phyloP scores from a whole-genome alignment of 1,284 basidiomycete genomes.

The Jaminaea rosea region DNA sequence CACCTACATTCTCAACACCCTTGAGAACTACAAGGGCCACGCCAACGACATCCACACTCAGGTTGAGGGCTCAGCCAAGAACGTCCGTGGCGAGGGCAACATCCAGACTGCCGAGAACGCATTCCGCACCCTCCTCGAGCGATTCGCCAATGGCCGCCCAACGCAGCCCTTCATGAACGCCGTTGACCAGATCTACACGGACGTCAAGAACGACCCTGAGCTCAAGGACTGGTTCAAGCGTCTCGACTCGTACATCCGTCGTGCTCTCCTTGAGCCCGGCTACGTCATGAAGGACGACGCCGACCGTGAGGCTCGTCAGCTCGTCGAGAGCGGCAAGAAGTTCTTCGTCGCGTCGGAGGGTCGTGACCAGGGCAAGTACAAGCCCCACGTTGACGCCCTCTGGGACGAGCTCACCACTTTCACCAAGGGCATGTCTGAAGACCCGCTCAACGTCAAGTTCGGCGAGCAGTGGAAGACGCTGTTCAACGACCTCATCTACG shows the following conservation, averaged over 20 bases:
- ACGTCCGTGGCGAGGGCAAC: constrained; percentile 55
- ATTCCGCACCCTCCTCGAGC: constrained; percentile 62
- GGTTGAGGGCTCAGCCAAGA: constrained; percentile 51
- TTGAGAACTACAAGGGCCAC: constrained; percentile 61
- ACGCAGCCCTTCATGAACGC: constrained; percentile 64
- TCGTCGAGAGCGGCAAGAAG: constrained; percentile 33
- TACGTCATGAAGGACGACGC: constrained; percentile 73
- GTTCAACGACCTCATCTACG: constrained; percentile 69
- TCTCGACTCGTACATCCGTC: constrained; percentile 53
- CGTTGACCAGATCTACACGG: constrained; percentile 64
- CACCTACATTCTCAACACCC: constrained; percentile 49
- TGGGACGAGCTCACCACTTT: constrained; percentile 64
- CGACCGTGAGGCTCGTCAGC: constrained; percentile 51
- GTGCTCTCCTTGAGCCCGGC: constrained; percentile 73
- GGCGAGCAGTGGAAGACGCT: constrained; percentile 73
- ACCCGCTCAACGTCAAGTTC: constrained; percentile 71
- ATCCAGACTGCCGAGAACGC: constrained; percentile 42
- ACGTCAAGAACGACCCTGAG: constrained; percentile 66
- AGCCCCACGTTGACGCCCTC: constrained; percentile 69
- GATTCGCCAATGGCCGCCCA: constrained; percentile 68
- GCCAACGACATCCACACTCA: constrained; percentile 53
- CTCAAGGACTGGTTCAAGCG: constrained; percentile 66
- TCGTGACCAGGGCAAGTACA: constrained; percentile 60
- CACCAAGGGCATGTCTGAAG: constrained; percentile 74
- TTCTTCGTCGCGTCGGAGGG: constrained; percentile 48